Evolutionary conservation across 306 rosid genomes (phyloP).

Genomic region (Hylodesmum podocarpum): DNA sequence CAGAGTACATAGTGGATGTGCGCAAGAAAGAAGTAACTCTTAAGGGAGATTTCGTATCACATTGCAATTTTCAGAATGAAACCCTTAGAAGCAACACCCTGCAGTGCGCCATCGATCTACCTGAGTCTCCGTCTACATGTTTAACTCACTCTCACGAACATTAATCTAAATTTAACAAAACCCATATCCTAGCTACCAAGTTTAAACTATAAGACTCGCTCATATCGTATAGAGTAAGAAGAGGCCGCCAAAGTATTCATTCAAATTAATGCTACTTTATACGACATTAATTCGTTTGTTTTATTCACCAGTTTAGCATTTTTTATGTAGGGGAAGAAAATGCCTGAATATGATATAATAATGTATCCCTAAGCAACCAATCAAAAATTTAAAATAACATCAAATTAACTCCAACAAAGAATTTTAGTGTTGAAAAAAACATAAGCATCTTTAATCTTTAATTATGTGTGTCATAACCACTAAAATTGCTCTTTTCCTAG

Average conservation of each 20-base stretch:
- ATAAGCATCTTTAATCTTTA: not conserved
- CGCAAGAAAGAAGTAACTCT: conserved; percentile 34
- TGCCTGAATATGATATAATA: not conserved
- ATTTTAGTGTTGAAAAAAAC: too few relatives aligned
- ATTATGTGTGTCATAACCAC: not conserved
- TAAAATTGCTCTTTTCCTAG: not conserved
- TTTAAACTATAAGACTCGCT: not conserved
- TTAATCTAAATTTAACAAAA: not conserved
- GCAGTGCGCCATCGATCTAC: conserved; percentile 2
- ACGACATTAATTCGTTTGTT: not conserved
- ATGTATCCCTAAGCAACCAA: not conserved
- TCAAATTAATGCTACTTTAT: not conserved
- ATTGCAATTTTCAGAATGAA: not conserved
- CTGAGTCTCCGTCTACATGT: conserved; percentile 15
- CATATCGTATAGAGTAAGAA: not conserved
- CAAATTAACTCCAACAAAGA: not conserved
- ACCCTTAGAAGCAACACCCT: not conserved
- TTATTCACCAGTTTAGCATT: not conserved
- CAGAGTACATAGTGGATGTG: conserved; percentile 42
- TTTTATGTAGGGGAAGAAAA: not conserved
- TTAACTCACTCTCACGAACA: conserved; percentile 14
- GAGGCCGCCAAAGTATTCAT: not conserved
- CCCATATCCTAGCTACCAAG: not conserved
- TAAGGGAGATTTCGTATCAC: conserved; percentile 38
- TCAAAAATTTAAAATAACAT: not conserved